A percentile compares a stretch with the other conserved stretches of the same genome.
phyloP scores from a whole-genome alignment of 2,329 filamentous ascomycete genomes.

The Aphanoascus verrucosus region DNA sequence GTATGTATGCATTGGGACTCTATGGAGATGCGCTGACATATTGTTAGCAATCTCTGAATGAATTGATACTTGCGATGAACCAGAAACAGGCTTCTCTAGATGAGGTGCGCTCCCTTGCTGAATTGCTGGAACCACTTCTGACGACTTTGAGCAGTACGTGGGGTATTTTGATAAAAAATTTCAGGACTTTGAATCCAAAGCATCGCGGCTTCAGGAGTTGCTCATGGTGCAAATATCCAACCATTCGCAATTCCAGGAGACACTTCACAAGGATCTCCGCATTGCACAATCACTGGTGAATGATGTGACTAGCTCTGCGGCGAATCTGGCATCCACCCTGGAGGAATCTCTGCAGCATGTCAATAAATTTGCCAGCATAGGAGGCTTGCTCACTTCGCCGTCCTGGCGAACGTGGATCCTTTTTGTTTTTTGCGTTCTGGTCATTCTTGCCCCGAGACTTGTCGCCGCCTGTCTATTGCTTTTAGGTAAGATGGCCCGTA shows the following conservation, averaged over 20 bases:
- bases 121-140: conserved; percentile 13
- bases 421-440: conserved; percentile 9
- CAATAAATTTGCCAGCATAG: conserved; percentile 13
- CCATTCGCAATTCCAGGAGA: conserved; percentile 18
- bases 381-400: conserved; percentile 9
- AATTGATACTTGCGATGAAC: conserved; percentile 15
- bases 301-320: conserved; percentile 18
- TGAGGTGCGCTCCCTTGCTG: conserved; percentile 22
- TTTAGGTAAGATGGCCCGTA: neutral
- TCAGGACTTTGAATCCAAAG: conserved; percentile 25
- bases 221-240: conserved; percentile 29
- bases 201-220: conserved; percentile 24
- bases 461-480: neutral
- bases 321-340: conserved; percentile 17
- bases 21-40: conserved; percentile 2
- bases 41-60: conserved; percentile 17
- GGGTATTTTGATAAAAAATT: conserved; percentile 26
- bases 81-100: conserved; percentile 26
- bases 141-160: conserved; percentile 27
- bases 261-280: conserved; percentile 18
- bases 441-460: conserved; percentile 4
- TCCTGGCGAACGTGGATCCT: conserved; percentile 11
- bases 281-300: conserved; percentile 17
- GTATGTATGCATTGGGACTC: conserved; percentile 18
- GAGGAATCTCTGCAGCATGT: conserved; percentile 18